Percentiles rank a stretch among this genome's conserved stretches.
These are phyloP conservation scores for Neurospora hispaniola DNA, from an alignment of 495 filamentous ascomycete genomes.

Conservation along the genomic window DNA sequence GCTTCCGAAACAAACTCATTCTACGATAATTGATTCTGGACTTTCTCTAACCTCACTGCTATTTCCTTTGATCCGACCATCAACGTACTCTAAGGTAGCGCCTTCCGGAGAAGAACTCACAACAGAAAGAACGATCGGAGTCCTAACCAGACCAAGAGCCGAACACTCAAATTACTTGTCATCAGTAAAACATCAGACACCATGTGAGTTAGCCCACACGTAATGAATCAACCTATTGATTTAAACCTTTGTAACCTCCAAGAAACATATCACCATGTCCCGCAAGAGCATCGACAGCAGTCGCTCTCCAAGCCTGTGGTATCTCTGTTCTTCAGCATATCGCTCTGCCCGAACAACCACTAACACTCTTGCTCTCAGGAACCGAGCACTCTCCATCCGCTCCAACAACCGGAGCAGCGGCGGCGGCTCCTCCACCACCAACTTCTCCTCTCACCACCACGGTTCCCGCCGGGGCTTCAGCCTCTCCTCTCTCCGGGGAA, in stretches of 20 bases:
- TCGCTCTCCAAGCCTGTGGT: conserved; percentile 19
- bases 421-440: conserved; percentile 29
- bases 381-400: conserved; percentile 43
- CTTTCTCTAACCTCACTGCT: not conserved
- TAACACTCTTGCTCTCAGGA: conserved; percentile 29
- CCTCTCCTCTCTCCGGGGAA: conserved; percentile 69
- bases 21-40: not conserved
- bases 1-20: not conserved
- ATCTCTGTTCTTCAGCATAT: not conserved
- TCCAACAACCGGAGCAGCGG: conserved; percentile 17
- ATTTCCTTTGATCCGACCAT: not conserved
- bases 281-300: conserved; percentile 13
- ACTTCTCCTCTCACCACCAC: conserved; percentile 25
- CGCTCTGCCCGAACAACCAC: not conserved
- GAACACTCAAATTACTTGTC: not conserved
- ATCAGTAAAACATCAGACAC: not conserved
- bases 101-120: not conserved
- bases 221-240: not conserved
- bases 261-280: conserved; percentile 14
- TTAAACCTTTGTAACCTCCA: not conserved
- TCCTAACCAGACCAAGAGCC: not conserved
- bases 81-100: not conserved
- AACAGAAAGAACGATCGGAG: not conserved
- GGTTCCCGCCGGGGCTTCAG: conserved; percentile 55
- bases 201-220: not conserved